Base-by-base conservation (phyloP, 148 eudicot species). In the Arctostaphylos glauca region DNA sequence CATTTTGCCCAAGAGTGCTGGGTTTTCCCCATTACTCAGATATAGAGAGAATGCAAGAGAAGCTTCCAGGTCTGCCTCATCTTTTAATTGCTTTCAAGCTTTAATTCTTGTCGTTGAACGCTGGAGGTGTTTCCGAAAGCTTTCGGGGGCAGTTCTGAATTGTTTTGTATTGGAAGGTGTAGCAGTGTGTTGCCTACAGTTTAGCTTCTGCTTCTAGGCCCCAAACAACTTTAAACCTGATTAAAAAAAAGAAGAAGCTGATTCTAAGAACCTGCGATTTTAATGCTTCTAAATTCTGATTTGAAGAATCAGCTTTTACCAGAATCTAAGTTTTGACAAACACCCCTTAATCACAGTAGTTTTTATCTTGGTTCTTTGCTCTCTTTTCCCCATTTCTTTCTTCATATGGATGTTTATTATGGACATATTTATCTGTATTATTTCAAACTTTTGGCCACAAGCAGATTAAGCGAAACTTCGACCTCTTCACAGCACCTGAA, bases 1-100 rank as follows among this genome's bases (percentile, higher is more conserved):
- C 12, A 89, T 90, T 74, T 87, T 90, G 81, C 92, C 92, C 43
- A 86, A 87, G 80, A 90, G 88, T 82, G 92, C 92, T 70, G 92
- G 92, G n/a, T 90, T 90, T 72, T 74, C 86, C 21, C 80, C 84
- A 23, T 48, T 82, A 23, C 73, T 86, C 73, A 86, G 77, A 75
- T 52, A 72, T 59, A 77, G 79, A 84, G 86, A 85, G 31, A 78
- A 78, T 62, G 49, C 85, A 23, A 82, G 82, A 68, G 86, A 82
- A 74, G 83, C 81, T 84, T 90, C 87, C 25, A 85, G 90, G 92
- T 90, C n/a, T 47, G 49, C 64, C 48, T 84, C 13, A 9, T 50
- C 52, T 50, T 15, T 75, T 52, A 71, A 53, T 53, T 52, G 49
- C 38, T 81, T 54, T 50, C 77, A 18, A 68, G 62, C 46, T 68